A percentile compares a stretch with the other conserved stretches of the same genome.
phyloP scores from a whole-genome alignment of 169 alveolate species.

The Plasmodium chabaudi region DNA sequence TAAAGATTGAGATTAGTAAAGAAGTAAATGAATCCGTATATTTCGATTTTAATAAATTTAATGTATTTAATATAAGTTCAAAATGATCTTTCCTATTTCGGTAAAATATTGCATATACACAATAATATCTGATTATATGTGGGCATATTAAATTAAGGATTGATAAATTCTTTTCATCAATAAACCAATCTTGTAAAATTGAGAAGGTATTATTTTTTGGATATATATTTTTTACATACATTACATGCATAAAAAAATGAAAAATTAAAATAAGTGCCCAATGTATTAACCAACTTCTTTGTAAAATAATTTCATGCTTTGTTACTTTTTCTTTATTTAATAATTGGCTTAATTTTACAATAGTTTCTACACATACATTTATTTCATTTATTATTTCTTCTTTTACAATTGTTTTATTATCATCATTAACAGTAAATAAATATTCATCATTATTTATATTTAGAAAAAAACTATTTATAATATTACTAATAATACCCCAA shows the following conservation, averaged over 20 bases:
- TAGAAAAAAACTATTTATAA: slow-evolving; percentile 77
- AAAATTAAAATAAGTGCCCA: slow-evolving; percentile 85
- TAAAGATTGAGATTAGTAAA: slow-evolving; percentile 89
- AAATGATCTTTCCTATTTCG: slow-evolving; percentile 88
- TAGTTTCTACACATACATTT: slow-evolving; percentile 79
- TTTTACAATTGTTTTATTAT: slow-evolving; percentile 75
- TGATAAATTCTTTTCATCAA: slow-evolving; percentile 86
- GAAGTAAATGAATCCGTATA: slow-evolving; percentile 91
- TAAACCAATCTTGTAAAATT: slow-evolving; percentile 85
- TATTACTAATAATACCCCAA: slow-evolving; percentile 86
- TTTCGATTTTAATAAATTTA: slow-evolving; percentile 84
- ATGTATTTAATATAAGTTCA: slow-evolving; percentile 80
- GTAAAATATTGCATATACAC: slow-evolving; percentile 86
- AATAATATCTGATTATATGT: slow-evolving; percentile 86
- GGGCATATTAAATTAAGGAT: slow-evolving; percentile 84
- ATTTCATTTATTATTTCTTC: slow-evolving; percentile 81
- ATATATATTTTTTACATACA: slow-evolving; percentile 80
- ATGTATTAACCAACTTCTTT: slow-evolving; percentile 86
- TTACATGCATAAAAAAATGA: slow-evolving; percentile 82
- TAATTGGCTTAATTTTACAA: slow-evolving; percentile 79
- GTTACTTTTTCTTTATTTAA: slow-evolving; percentile 74
- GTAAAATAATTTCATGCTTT: slow-evolving; percentile 82
- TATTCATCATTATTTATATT: slow-evolving; percentile 73
- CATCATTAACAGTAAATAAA: slow-evolving; percentile 74
- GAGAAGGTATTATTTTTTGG: slow-evolving; percentile 84